Evolutionary conservation across 2,329 filamentous ascomycete genomes (phyloP), one percentile per base, ranked within the genome.

Genomic region (Aspergillus spinulosporus): DNA sequence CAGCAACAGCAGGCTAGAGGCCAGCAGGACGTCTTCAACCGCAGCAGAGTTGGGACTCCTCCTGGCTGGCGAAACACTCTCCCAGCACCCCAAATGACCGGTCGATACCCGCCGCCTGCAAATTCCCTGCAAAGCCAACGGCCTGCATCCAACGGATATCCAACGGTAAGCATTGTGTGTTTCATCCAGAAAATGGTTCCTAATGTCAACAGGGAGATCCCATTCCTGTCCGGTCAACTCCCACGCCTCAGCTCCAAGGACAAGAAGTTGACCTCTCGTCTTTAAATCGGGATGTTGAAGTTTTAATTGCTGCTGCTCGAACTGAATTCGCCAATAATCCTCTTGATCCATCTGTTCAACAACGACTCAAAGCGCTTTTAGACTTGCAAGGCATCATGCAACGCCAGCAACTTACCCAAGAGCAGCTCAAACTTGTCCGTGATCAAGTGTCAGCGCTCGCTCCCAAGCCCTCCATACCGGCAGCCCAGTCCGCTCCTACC

Each of bases 381-480:
- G 90, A 94, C 74, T 83, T 97, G 62, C 90, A 96, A 77, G 85
- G 82, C 64, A 84, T 93, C 63, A 79, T 97, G 69, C 86, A 89
- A 72, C 87, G 82, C 65, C 88, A 91, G 74, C 86, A 87, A 69
- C 81, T 96, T 71, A 88, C 88, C 58, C 85, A 86, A 66, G 87
- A 92, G 68, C 89, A 96, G 77, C 82, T 96, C 71, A 86, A 89
- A 75, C 84, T 89, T 72, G 89, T 96, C 75, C 90, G 88, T 75
- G 87, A 88, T 72, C 90, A 94, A 82, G 87, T 97, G 74, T 86
- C 88, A 73, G 85, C 87, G 74, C 83, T 96, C 73, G 84, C 77
- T 36, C 85, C 80, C 31, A 68, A 68, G 46, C 62, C 66, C 46
- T 56, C 62, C 29, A 50, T 63, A 12, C 56, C 68, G 21, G 52